A percentile compares a stretch with the other conserved stretches of the same genome.
These are phyloP conservation scores for Exophiala mesophila DNA, from an alignment of 2,329 filamentous ascomycete genomes.

Conservation along the genomic window DNA sequence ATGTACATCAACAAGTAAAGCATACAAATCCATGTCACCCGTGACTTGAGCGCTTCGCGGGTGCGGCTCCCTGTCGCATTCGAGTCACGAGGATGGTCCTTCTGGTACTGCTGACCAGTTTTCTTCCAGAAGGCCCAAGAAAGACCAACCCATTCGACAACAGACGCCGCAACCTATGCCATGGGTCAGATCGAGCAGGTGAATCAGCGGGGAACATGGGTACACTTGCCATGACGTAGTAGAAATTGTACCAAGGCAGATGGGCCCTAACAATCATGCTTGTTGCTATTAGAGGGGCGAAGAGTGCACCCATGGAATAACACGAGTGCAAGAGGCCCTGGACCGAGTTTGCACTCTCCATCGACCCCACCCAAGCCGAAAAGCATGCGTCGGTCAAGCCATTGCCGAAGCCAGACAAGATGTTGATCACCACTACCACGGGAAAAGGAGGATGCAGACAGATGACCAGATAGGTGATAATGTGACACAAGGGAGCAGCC, in stretches of 20 bases:
- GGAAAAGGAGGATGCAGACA: conserved; percentile 40
- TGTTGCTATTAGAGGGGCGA: conserved; percentile 65
- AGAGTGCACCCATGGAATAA: conserved; percentile 66
- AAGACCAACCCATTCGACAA: conserved; percentile 52
- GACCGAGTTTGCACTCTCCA: conserved; percentile 68
- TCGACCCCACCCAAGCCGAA: conserved; percentile 63
- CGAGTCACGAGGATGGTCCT: conserved; percentile 36
- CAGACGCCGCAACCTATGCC: conserved; percentile 48
- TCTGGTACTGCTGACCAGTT: conserved; percentile 55
- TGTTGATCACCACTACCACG: conserved; percentile 37
- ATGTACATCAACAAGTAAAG: conserved; percentile 69
- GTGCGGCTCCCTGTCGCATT: conserved; percentile 35
- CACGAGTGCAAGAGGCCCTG: conserved; percentile 67
- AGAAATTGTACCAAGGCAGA: conserved; percentile 64
- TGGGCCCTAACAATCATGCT: conserved; percentile 60
- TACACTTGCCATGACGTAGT: conserved; percentile 56
- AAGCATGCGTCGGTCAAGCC: conserved; percentile 50
- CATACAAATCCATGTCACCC: conserved; percentile 65
- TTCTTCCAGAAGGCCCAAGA: conserved; percentile 59
- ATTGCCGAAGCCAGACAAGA: conserved; percentile 40
- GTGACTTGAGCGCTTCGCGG: conserved; percentile 26
- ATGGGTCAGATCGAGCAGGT: no score
- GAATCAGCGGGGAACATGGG: no score
- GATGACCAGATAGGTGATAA: conserved; percentile 36
- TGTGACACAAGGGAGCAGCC: conserved; percentile 41